Conservation (phyloP, 2,329 filamentous ascomycete genomes). For the Pseudogymnoascus sp. region DNA sequence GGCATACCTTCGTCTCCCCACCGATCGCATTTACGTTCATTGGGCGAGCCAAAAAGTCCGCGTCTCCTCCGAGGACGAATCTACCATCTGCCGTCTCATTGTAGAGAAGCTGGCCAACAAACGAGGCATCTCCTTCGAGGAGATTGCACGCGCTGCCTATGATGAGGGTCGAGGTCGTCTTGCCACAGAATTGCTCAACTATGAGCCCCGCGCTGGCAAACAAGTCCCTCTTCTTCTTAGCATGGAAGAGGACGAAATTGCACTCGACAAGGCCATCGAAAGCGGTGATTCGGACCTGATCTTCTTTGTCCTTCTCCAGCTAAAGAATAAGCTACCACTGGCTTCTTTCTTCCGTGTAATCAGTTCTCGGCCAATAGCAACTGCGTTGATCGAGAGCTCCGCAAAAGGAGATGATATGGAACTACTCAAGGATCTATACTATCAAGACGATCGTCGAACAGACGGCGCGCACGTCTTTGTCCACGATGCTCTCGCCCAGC, state of each 20-base stretch:
- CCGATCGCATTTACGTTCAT: conserved; percentile 87
- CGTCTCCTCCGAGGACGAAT: conserved; percentile 75
- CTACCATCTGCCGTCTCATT: conserved; percentile 76
- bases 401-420: conserved; percentile 69
- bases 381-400: conserved; percentile 79
- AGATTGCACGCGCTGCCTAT: conserved; percentile 86
- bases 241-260: conserved; percentile 94
- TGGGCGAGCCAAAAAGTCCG: conserved; percentile 96
- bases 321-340: conserved; percentile 84
- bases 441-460: conserved; percentile 85
- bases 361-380: conserved; percentile 76
- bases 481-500: conserved; percentile 70
- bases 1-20: conserved; percentile 75
- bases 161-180: conserved; percentile 86
- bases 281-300: conserved; percentile 91
- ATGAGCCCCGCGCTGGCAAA: conserved; percentile 89
- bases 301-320: conserved; percentile 76
- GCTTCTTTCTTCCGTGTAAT: conserved; percentile 89
- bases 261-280: conserved; percentile 92
- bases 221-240: conserved; percentile 87
- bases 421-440: conserved; percentile 90
- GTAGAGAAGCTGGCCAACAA: conserved; percentile 82
- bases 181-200: conserved; percentile 83
- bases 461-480: conserved; percentile 86
- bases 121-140: conserved; percentile 88